phyloP scores from a whole-genome alignment of 75 land plant species.

The Cunninghamia lanceolata region DNA sequence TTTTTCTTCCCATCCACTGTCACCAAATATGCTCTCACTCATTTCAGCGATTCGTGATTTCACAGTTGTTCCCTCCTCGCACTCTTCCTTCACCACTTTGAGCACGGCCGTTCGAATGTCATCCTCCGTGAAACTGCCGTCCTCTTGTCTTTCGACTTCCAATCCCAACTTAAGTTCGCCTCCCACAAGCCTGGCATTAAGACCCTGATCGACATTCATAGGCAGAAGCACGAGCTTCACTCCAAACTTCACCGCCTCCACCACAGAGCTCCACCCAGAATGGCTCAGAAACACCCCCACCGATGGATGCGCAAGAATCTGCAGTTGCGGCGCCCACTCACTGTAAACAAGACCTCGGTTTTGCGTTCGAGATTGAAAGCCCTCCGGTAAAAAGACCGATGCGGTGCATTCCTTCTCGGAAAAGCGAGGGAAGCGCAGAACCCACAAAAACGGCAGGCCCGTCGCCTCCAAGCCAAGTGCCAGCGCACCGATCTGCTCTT shows the following conservation, averaged over 20 bases:
- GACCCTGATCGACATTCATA: not conserved
- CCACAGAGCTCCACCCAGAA: slow-evolving; percentile 23
- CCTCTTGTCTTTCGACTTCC: not conserved
- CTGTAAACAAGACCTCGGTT: slow-evolving; percentile 17
- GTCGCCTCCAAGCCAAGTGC: slow-evolving; percentile 24
- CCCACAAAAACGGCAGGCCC: slow-evolving; percentile 40
- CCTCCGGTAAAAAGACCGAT: slow-evolving; percentile 3
- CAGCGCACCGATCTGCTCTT: slow-evolving; percentile 21
- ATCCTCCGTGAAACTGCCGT: not conserved
- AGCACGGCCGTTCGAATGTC: not conserved
- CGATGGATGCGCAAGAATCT: slow-evolving; percentile 20
- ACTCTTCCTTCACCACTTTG: not conserved
- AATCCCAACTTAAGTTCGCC: not conserved
- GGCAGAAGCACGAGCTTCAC: slow-evolving; percentile 14
- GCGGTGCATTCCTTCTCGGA: not conserved
- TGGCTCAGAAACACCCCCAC: slow-evolving; percentile 31
- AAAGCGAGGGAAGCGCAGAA: slow-evolving; percentile 9
- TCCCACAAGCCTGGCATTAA: slow-evolving; percentile 8
- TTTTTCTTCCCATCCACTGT: not conserved
- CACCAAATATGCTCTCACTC: not conserved
- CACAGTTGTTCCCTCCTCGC: not conserved
- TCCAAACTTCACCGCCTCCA: slow-evolving; percentile 23
- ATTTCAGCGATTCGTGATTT: not conserved
- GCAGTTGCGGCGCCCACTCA: slow-evolving; percentile 31
- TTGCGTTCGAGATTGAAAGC: not conserved